Evolutionary conservation across 441 rosid genomes (phyloP), one percentile per base, ranked within the genome.

Genomic region (Populus hybrid): DNA sequence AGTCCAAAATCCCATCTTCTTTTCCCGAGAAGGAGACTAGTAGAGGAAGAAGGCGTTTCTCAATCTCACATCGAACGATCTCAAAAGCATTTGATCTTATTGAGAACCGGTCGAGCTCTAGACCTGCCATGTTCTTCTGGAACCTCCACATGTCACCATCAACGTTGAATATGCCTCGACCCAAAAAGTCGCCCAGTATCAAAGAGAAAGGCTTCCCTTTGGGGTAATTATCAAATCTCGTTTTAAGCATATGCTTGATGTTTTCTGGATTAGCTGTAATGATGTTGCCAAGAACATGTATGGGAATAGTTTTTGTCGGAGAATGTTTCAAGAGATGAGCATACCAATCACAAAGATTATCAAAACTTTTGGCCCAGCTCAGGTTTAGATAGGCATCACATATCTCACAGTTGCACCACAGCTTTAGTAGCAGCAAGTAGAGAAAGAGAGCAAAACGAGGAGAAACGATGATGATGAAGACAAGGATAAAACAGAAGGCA

Each of bases 161-260:
- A 0, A 77, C 78, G 61, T 81, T 90, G 86, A 87, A 90, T 71
- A 90, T 89, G 12, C 87, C 90, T 74, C 84, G 91, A 65, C 94
- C 92, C 23, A 89, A 80, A 50, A 87, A 76, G 76, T 89, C 93
- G 53, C 23, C 92, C 70, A 89, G 84, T 1, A 85, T 74, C 40
- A 82, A 75, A 70, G 83, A 82, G 85, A 87, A 91, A n/a, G 87
- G 87, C 7, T 80, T 71, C 8, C 94, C 91, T 73, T 88, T 91
- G 0, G 87, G 85, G 75, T 79, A 86, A 50, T 91, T 87, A 1
- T 70, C 40, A 61, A 80, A 84, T 68, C 88, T 82, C 61, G 88
- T 90, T 82, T 85, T 90, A 75, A 91, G 92, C 75, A 91, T 87
- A 82, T 91, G 84, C 74, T 90, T 94, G 1, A 91, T 89, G 88